Base-by-base conservation (phyloP, 345 rosid genomes). In the Sapria himalayana region DNA sequence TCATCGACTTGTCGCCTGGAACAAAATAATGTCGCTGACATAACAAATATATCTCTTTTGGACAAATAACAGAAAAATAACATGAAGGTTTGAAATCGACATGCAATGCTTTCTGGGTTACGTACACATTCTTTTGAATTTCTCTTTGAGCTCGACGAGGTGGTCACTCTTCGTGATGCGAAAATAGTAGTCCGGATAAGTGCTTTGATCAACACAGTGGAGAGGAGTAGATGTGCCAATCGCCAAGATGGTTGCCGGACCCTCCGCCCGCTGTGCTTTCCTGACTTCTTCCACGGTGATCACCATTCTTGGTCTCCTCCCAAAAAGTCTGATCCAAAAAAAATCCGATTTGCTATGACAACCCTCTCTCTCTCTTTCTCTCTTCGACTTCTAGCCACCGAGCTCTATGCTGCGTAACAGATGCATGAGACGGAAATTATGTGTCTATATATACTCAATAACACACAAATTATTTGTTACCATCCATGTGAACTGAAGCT, bases 1-100 rank as follows among this genome's bases (percentile, higher is more conserved):
- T 76, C 65, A 44, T 69, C 0, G 93, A 71, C 49, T 73, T 81
- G 13, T 76, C 86, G 14, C 93, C 86, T 80, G 60, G 19, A 55
- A 48, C 17, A 42, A 9, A 9, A 33, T 32, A 32, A 33, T 19
- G 19, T 9, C 33, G 20, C 5, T 0, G 19, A 15, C 22, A 24
- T 2, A 3, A 22, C 2, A 42, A 22, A 10, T 10, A n/a, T 20
- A 15, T 11, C 16, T 24, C 2, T 1, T 9, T 7, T 24, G n/a
- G 10, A 15, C 15, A 9, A 3, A 7, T 1, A 15, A 11, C 33
- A 31, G 7, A 42, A 9, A 12, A 22, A 15, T 6, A 23, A 5
- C 19, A 21, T n/a, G n/a, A n/a, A n/a, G n/a, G n/a, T n/a, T n/a
- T n/a, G n/a, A n/a, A n/a, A n/a, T n/a, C n/a, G n/a, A n/a, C n/a